Evolutionary conservation across 202 grass and related monocot species (phyloP), one percentile per base, ranked within the genome.

Genomic region (Brachypodium distachyon): DNA sequence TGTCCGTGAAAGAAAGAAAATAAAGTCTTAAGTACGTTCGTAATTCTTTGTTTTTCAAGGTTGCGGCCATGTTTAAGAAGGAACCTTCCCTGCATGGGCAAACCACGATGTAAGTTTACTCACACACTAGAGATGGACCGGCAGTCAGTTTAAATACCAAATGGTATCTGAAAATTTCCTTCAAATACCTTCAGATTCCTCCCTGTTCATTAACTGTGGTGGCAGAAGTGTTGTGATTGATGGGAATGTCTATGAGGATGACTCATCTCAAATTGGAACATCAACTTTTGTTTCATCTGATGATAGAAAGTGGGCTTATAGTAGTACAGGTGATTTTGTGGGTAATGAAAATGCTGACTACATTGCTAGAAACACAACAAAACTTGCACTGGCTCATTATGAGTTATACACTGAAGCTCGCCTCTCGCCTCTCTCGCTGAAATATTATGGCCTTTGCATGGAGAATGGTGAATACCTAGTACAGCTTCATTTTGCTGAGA

Each of bases 241-340:
- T 41, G 80, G 66, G 6, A 75, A 49, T 80, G 55, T 56, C 14
- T 97, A 89, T 29, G 60, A 93, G 66, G 93, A 84, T 29, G 93
- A 97, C 48, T 82, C 84, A 28, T 82, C 75, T 43, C 77, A 70
- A 65, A 84, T 87, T 79, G 93, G 93, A 69, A 87, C 93, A 81
- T 91, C 93, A 59, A 60, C 67, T 40, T 97, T 81, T 85, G 31
- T 13, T 21, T 34, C 65, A 25, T 83, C 86, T 12, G 69, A 84
- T 37, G 82, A 72, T 73, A 68, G 31, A 70, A 93, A 78, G 72
- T 97, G 93, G 93, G 93, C 90, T 57, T 97, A 93, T 60, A 97
- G 93, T 71, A 93, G 87, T 67, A 97, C 93, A 52, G 93, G 93
- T 69, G 87, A 97, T 77, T 97, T 97, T 72, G 80, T 97, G 38